phyloP scores from a whole-genome alignment of 2,329 filamentous ascomycete genomes.

The Xylariaceae sp. region DNA sequence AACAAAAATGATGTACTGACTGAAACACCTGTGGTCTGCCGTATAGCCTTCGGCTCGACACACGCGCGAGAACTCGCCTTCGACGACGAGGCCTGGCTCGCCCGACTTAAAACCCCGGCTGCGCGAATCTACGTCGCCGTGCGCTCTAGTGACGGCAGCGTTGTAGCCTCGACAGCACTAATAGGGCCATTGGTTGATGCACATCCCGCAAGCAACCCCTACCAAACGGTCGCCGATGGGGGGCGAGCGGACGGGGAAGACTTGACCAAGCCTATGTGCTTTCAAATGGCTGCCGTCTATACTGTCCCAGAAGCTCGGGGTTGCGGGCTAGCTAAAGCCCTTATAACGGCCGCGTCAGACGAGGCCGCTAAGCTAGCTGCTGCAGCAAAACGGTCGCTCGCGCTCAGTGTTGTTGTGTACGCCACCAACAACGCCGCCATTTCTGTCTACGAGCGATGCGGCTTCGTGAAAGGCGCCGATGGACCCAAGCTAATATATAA shows the following conservation, averaged over 20 bases:
- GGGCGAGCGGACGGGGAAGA: slow-evolving; percentile 8
- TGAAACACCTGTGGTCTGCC: background rate
- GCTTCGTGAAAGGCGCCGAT: slow-evolving; percentile 24
- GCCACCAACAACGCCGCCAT: slow-evolving; percentile 31
- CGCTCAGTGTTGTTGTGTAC: slow-evolving; percentile 33
- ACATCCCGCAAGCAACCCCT: slow-evolving; percentile 19
- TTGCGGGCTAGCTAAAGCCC: slow-evolving; percentile 31
- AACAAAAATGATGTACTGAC: slow-evolving; percentile 12
- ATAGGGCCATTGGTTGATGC: slow-evolving; percentile 29
- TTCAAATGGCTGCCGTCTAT: slow-evolving; percentile 36
- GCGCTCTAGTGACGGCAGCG: slow-evolving; percentile 14
- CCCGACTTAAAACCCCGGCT: slow-evolving; percentile 33
- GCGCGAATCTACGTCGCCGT: slow-evolving; percentile 34
- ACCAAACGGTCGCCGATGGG: slow-evolving; percentile 15
- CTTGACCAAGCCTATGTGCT: slow-evolving; percentile 21
- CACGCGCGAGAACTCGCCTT: slow-evolving; percentile 35
- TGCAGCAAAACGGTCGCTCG: slow-evolving; percentile 21
- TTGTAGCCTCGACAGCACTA: slow-evolving; percentile 32
- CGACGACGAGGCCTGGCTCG: slow-evolving; percentile 33
- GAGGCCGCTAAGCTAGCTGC: slow-evolving; percentile 21
- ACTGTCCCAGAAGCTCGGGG: slow-evolving; percentile 35
- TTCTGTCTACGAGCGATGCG: slow-evolving; percentile 34
- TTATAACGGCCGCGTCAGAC: slow-evolving; percentile 29
- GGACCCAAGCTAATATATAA: slow-evolving; percentile 20
- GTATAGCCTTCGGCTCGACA: slow-evolving; percentile 36